A percentile compares a stretch with the other conserved stretches of the same genome.
phyloP scores from a whole-genome alignment of 2,329 filamentous ascomycete genomes.

The Whalleya microplaca region DNA sequence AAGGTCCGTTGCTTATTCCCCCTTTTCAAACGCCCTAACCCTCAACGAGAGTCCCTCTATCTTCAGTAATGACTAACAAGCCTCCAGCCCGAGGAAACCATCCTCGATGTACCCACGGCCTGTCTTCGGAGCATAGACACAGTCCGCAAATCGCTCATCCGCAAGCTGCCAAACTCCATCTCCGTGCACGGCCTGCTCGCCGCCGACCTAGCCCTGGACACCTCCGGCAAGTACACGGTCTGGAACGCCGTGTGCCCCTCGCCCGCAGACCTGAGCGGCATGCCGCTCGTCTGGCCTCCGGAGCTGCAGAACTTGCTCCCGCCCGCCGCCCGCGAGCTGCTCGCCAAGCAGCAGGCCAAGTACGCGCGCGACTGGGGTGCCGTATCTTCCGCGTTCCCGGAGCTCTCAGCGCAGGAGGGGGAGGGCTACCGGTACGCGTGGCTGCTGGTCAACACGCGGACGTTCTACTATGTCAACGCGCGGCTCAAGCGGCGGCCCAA shows the following conservation, averaged over 20 bases:
- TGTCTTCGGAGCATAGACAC: slow-evolving; percentile 68
- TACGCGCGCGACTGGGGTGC: slow-evolving; percentile 53
- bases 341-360: slow-evolving; percentile 59
- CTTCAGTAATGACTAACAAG: slow-evolving; percentile 3
- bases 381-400: slow-evolving; percentile 47
- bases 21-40: background rate
- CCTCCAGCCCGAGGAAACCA: slow-evolving; percentile 56
- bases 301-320: slow-evolving; percentile 53
- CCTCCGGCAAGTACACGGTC: slow-evolving; percentile 48
- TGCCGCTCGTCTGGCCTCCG: slow-evolving; percentile 54
- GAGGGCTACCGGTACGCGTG: slow-evolving; percentile 55
- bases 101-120: slow-evolving; percentile 67
- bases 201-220: slow-evolving; percentile 64
- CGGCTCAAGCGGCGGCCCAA: slow-evolving; percentile 45
- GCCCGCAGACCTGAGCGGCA: slow-evolving; percentile 56
- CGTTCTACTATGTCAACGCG: slow-evolving; percentile 60
- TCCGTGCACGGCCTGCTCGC: slow-evolving; percentile 75
- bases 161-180: slow-evolving; percentile 55
- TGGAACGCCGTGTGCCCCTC: slow-evolving; percentile 74
- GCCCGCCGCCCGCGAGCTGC: slow-evolving; percentile 44
- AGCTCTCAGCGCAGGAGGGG: slow-evolving; percentile 29
- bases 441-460: slow-evolving; percentile 65
- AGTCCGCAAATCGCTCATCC: slow-evolving; percentile 56
- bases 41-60: background rate
- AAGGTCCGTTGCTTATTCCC: slow-evolving; percentile 52